Conservation (phyloP, 306 rosid species). For the Dalbergia cultrata region DNA sequence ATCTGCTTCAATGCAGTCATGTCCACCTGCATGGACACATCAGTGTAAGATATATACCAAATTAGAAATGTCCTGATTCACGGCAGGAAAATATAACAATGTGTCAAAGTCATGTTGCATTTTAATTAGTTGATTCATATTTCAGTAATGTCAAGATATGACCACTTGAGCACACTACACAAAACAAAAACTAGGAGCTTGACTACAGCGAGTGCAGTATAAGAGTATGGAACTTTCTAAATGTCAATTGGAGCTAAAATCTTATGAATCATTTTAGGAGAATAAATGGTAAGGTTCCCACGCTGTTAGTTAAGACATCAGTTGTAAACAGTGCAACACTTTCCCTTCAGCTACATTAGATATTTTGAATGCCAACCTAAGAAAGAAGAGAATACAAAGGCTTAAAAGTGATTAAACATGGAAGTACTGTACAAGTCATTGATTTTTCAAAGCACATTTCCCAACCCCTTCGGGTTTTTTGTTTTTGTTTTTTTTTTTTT, state of each 20-base stretch:
- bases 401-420: constrained; percentile 1
- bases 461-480: too few species aligned
- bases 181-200: background rate
- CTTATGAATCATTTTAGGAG: constrained; percentile 6
- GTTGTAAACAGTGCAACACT: background rate
- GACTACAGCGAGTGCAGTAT: background rate
- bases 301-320: background rate
- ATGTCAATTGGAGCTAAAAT: constrained; percentile 10
- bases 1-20: constrained; percentile 93
- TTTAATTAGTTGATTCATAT: background rate
- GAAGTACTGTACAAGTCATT: constrained; percentile 14
- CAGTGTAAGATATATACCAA: constrained; percentile 33
- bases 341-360: background rate
- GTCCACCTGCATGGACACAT: constrained; percentile 69
- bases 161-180: constrained; percentile 6
- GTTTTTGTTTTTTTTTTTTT: too few species aligned
- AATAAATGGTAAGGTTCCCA: constrained; percentile 2
- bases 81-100: background rate
- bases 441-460: constrained; percentile 14
- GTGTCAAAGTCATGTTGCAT: background rate
- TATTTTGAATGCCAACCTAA: constrained; percentile 26
- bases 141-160: background rate
- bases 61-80: constrained; percentile 30
- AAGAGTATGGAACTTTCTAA: background rate
- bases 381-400: background rate